Base-by-base conservation (phyloP, 2,329 filamentous ascomycete genomes). In the Blumeriella jaapii region DNA sequence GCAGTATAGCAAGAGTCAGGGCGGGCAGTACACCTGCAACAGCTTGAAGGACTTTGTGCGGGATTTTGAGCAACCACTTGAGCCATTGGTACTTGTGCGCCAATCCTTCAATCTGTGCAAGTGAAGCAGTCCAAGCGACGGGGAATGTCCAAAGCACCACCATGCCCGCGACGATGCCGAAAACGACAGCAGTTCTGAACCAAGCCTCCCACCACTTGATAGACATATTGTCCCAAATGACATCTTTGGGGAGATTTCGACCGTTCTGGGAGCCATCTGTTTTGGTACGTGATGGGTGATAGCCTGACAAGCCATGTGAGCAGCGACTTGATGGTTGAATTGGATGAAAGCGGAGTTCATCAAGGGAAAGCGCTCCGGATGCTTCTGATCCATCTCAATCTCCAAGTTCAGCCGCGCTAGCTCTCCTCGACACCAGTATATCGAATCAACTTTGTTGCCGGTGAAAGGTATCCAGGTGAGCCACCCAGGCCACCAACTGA, bases 281-380 rank as follows among this genome's bases (percentile, higher is more conserved):
- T 83, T 83, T 1, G 91, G 91, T 1, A 94, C 59, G 51, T 98
- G 91, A 55, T 96, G 86, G 24, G 82, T 86, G 29, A 93, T 69
- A 30, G 84, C 78, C 56, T 98, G 91, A 55, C 86, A 95, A 39
- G 89, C 91, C 91, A 98, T 96, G 53, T 98, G 91, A 0, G 91
- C 91, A 5, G 89, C 87, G 2, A 95, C 83, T 56, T 98, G 91
- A 54, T 95, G 82, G 53, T 98, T 94, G 68, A 98, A 98, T 55
- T 98, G 91, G 42, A 98, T 86, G 50, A 98, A 98, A 0, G 91
- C 91, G 1, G 89, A 94, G 52, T 83, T 94, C 86, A 95, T 93
- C 29, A 87, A 62, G 0, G 89, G 87, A 44, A 85, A 96, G 4
- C 79, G 75, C 47, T 95, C 87, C 0, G 82, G 80, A 31, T 91